These are phyloP conservation scores for Penicilliopsis zonata DNA, from an alignment of 495 filamentous ascomycete species.

Conservation along the genomic window DNA sequence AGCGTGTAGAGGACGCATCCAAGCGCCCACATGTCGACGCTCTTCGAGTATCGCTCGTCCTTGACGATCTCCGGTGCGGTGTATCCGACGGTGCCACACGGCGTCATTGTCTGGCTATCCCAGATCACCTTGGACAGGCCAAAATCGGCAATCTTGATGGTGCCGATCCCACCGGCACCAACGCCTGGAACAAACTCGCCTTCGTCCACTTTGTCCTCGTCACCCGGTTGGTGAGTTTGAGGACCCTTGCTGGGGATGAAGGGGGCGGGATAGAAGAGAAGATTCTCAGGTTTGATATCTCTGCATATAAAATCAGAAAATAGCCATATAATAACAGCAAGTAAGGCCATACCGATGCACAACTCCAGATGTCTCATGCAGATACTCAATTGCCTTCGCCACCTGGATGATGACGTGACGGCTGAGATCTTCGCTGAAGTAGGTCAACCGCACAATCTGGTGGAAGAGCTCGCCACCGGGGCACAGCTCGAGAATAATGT, in stretches of 20 bases:
- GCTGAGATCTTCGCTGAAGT: constrained; percentile 92
- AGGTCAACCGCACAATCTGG: constrained; percentile 95
- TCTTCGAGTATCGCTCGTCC: constrained; percentile 96
- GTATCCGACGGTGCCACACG: constrained; percentile 95
- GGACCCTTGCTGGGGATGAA: constrained; percentile 71
- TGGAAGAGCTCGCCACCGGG: constrained; percentile 96
- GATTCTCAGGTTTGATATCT: constrained; percentile 97
- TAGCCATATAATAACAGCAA: not conserved
- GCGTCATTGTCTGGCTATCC: constrained; percentile 99
- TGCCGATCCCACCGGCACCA: constrained; percentile 86
- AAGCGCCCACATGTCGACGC: constrained; percentile 98
- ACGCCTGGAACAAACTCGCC: constrained; percentile 79
- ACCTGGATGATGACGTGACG: constrained; percentile 92
- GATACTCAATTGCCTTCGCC: constrained; percentile 82
- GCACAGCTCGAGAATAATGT: constrained; percentile 90
- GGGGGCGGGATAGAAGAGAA: constrained; percentile 79
- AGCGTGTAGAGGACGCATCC: constrained; percentile 96
- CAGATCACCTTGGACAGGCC: constrained; percentile 95
- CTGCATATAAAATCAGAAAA: constrained; percentile 36
- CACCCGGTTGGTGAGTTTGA: constrained; percentile 65
- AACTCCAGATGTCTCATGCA: constrained; percentile 89
- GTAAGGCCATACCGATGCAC: constrained; percentile 76
- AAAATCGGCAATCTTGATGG: constrained; percentile 96
- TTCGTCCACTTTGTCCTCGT: constrained; percentile 96
- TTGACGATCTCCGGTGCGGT: constrained; percentile 99